Conservation (phyloP, 2,329 filamentous ascomycete genomes). For the Cladophialophora yegresii region DNA sequence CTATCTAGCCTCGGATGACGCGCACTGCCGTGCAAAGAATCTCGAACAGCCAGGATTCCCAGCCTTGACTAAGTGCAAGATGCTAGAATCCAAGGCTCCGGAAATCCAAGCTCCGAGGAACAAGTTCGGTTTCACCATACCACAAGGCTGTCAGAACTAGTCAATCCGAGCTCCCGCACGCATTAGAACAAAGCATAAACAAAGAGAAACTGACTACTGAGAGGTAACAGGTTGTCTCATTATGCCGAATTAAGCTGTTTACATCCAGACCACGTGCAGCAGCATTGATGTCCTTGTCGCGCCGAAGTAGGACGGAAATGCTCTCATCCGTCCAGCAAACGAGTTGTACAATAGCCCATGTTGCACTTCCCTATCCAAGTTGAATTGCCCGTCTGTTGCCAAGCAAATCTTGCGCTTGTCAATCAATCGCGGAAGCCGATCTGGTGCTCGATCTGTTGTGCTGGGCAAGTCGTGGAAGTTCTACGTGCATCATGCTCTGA, state of each 20-base stretch:
- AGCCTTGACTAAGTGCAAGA: background rate
- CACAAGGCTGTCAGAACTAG: conserved; percentile 1
- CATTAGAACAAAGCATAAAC: background rate
- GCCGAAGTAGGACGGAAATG: conserved; percentile 25
- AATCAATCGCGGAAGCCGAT: conserved; percentile 6
- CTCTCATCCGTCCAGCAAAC: conserved; percentile 29
- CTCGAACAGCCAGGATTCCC: background rate
- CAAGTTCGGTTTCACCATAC: conserved; percentile 20
- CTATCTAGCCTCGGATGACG: conserved; percentile 4
- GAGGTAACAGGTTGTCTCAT: conserved; percentile 28
- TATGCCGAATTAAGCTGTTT: conserved; percentile 33
- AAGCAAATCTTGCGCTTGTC: conserved; percentile 1
- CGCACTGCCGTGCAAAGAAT: conserved; percentile 2
- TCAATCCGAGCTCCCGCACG: conserved; percentile 4
- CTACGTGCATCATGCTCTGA: conserved; percentile 24
- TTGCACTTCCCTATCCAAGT: conserved; percentile 22
- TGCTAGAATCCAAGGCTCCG: conserved; percentile 15
- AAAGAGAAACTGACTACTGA: conserved; percentile 3
- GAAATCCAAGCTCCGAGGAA: conserved; percentile 17
- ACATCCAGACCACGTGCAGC: conserved; percentile 28
- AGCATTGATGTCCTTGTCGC: conserved; percentile 22
- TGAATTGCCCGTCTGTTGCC: conserved; percentile 10
- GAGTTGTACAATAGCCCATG: conserved; percentile 17
- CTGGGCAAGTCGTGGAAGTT: conserved; percentile 8
- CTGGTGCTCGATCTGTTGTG: conserved; percentile 9